These are phyloP conservation scores for Plasmodium vivax DNA, from an alignment of 169 alveolate species.

Conservation along the genomic window DNA sequence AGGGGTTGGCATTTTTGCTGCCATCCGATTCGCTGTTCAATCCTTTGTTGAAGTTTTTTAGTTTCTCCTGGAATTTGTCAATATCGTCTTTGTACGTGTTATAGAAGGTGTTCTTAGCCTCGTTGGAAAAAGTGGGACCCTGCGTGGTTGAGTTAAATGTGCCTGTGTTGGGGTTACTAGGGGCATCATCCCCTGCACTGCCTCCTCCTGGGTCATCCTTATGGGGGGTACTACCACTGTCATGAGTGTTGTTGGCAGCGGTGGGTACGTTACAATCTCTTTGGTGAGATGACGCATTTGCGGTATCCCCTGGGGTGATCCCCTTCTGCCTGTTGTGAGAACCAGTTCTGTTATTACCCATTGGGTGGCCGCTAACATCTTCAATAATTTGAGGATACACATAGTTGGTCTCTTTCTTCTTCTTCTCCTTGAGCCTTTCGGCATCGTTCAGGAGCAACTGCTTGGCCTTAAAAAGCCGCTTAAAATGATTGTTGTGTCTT, in stretches of 20 bases:
- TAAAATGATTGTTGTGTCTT: slow-evolving; percentile 82
- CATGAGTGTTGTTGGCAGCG: background rate
- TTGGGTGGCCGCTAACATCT: background rate
- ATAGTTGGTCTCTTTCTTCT: slow-evolving; percentile 80
- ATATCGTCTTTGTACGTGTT: slow-evolving; percentile 47
- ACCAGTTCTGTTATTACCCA: background rate
- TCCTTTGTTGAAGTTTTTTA: slow-evolving; percentile 30
- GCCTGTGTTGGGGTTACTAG: background rate
- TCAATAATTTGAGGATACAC: slow-evolving; percentile 77
- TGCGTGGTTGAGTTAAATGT: background rate
- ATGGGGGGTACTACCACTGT: background rate
- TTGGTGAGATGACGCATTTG: background rate
- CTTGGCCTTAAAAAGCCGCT: slow-evolving; percentile 81
- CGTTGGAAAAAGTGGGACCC: background rate
- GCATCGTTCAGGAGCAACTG: slow-evolving; percentile 78
- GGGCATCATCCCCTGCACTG: background rate
- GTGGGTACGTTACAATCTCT: background rate
- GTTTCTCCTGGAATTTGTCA: slow-evolving; percentile 39
- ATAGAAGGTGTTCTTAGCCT: background rate
- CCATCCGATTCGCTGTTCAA: background rate
- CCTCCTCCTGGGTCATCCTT: background rate
- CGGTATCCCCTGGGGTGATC: background rate
- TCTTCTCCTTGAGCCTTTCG: slow-evolving; percentile 74
- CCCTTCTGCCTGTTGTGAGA: background rate
- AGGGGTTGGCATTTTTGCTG: slow-evolving; percentile 10